Percentiles rank a stretch among this genome's conserved stretches.
Evolutionary conservation across 2,329 filamentous ascomycete species (phyloP).

Genomic region (Teratosphaeria nubilosa): DNA sequence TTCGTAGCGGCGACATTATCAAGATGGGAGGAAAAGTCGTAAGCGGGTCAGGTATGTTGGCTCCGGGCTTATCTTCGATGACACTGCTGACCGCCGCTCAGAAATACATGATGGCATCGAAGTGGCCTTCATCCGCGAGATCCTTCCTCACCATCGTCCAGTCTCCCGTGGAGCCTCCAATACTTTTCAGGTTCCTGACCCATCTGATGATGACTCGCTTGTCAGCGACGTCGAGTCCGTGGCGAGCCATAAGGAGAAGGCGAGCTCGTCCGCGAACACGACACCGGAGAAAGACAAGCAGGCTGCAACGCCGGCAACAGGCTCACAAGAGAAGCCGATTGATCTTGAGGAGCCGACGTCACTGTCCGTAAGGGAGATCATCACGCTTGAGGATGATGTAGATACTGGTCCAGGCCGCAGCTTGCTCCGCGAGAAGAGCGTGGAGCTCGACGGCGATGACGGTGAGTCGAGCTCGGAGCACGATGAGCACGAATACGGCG

Average conservation of each 20-base stretch:
- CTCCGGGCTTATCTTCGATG: not conserved
- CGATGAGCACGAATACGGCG: slow-evolving; percentile 5
- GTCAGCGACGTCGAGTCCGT: slow-evolving; percentile 12
- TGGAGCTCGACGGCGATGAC: not conserved
- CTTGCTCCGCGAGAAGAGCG: not conserved
- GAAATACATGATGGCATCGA: slow-evolving; percentile 16
- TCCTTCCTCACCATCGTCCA: not conserved
- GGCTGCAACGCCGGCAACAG: slow-evolving; percentile 5
- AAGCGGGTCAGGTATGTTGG: slow-evolving; percentile 15
- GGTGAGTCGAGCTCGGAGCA: not conserved
- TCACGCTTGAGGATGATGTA: slow-evolving; percentile 7
- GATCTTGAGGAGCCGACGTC: slow-evolving; percentile 5
- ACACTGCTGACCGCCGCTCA: not conserved
- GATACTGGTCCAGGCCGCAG: slow-evolving; percentile 3
- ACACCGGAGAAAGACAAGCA: slow-evolving; percentile 17
- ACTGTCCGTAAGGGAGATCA: slow-evolving; percentile 1
- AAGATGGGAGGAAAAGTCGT: slow-evolving; percentile 22
- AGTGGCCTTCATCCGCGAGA: slow-evolving; percentile 10
- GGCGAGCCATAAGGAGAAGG: slow-evolving; percentile 4
- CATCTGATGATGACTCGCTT: slow-evolving; percentile 15
- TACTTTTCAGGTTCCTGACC: slow-evolving; percentile 13
- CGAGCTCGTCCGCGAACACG: slow-evolving; percentile 16
- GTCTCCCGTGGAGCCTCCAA: slow-evolving; percentile 1
- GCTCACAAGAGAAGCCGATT: slow-evolving; percentile 16
- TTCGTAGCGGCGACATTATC: slow-evolving; percentile 21